phyloP scores from a whole-genome alignment of 2,329 filamentous ascomycete species.

The Graphilbum ipis-grandicollis region DNA sequence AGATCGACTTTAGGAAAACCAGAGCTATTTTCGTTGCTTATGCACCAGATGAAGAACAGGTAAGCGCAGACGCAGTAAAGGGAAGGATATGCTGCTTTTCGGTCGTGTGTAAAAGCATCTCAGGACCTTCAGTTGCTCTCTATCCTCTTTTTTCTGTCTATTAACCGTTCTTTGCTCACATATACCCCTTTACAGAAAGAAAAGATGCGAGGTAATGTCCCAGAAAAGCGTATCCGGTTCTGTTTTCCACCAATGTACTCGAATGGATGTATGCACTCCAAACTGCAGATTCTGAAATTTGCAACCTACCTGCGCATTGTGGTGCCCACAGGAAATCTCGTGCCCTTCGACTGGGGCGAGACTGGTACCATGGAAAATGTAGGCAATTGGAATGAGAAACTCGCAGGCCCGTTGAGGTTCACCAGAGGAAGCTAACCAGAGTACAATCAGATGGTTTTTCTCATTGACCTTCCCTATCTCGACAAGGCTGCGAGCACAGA shows the following conservation, averaged over 20 bases:
- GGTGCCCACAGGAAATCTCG: constrained; percentile 74
- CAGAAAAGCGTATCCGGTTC: constrained; percentile 39
- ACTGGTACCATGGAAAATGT: constrained; percentile 73
- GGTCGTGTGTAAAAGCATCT: too few species aligned
- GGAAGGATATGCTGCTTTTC: too few species aligned
- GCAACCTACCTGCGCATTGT: constrained; percentile 57
- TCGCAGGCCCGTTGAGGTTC: too few species aligned
- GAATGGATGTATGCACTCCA: constrained; percentile 75
- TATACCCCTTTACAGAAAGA: constrained; percentile 21
- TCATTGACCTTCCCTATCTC: constrained; percentile 64
- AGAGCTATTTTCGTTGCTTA: constrained; percentile 45
- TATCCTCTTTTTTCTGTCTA: too few species aligned
- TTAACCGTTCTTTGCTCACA: too few species aligned
- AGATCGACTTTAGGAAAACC: constrained; percentile 43
- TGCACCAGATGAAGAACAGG: constrained; percentile 33
- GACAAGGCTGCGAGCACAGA: constrained; percentile 1
- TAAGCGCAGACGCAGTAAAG: too few species aligned
- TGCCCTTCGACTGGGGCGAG: constrained; percentile 81
- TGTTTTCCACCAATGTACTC: constrained; percentile 74
- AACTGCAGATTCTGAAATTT: constrained; percentile 80
- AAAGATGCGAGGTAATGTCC: constrained; percentile 30
- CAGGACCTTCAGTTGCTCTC: too few species aligned
- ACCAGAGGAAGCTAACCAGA: too few species aligned
- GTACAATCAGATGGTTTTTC: constrained; percentile 49
- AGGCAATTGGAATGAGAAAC: constrained; percentile 11